Base-by-base conservation (phyloP, 345 rosid species). In the Aquilaria malaccensis region DNA sequence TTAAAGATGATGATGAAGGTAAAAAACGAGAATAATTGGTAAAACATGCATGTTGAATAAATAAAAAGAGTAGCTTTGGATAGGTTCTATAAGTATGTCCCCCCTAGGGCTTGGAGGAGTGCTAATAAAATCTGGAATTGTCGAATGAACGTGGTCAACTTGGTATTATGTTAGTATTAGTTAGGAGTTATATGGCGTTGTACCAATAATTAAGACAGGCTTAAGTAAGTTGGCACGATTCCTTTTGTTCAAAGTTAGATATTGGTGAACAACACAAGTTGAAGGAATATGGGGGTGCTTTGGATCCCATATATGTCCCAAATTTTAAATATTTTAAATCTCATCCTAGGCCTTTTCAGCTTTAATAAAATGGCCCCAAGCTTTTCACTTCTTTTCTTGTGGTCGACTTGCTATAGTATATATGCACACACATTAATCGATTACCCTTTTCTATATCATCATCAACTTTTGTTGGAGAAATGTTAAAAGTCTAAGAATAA, bases 131-230 rank as follows among this genome's bases (percentile, higher is more conserved):
- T 33, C 31, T 52, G 43, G 4, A 53, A 10, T 53, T 45, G 48
- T 63, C 22, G 58, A 58, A 58, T 14, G 58, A 77, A 80, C 81
- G 13, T 80, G 82, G 76, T 55, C 82, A 33, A 65, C 79, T 74
- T 71, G 69, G 7, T 32, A 50, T 3, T 50, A 45, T 30, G 22
- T 33, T 45, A 61, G 61, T 69, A 52, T 15, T 29, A 4, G 43
- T 37, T 37, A 37, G 43, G 7, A 37, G 7, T 5, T 37, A 37
- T 9, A 22, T 22, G 0, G 22, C 22, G 22, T 37, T 37, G 7
- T 37, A 37, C 7, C 43, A 53, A 62, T 55, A 45, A 13, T 58
- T 29, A 6, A 63, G 11, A 45, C 47, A 43, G 55, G 71, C 67
- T 22, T 13, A 22, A 11, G 52, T 56, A 37, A 46, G 61, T 63